A percentile compares a stretch with the other conserved stretches of the same genome.
phyloP scores from a whole-genome alignment of 2,329 filamentous ascomycete genomes.

The Hirsutella rhossiliensis region DNA sequence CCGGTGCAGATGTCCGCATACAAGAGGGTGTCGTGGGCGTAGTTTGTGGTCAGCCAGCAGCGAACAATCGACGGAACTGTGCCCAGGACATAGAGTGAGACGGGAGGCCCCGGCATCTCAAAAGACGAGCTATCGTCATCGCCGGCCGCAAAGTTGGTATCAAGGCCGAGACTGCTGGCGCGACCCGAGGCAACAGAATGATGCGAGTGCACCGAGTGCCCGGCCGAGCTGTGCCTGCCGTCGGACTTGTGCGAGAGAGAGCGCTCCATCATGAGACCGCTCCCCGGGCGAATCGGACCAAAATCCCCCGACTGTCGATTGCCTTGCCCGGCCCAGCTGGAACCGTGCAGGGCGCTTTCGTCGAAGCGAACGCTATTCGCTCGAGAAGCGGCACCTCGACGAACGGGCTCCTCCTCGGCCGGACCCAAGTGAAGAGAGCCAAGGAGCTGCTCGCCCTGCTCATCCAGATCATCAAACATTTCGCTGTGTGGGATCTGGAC shows the following conservation, averaged over 20 bases:
- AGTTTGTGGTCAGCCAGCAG: conserved; percentile 87
- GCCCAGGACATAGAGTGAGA: conserved; percentile 74
- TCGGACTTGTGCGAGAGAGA: conserved; percentile 93
- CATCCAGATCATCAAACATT: conserved; percentile 83
- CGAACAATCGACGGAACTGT: conserved; percentile 88
- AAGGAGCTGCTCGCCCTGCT: conserved; percentile 69
- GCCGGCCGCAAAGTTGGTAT: conserved; percentile 53
- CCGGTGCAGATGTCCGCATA: conserved; percentile 91
- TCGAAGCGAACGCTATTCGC: conserved; percentile 98
- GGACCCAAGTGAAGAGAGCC: conserved; percentile 70
- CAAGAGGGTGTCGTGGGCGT: conserved; percentile 76
- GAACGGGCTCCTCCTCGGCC: conserved; percentile 72
- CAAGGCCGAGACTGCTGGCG: conserved; percentile 78
- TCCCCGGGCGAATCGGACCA: conserved; percentile 62
- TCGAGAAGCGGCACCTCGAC: conserved; percentile 76
- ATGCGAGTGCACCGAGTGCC: conserved; percentile 58
- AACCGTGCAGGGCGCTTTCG: conserved; percentile 84
- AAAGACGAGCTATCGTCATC: conserved; percentile 56
- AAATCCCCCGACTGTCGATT: conserved; percentile 78
- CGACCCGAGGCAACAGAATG: conserved; percentile 66
- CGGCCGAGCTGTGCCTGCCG: conserved; percentile 86
- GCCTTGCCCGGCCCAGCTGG: conserved; percentile 65
- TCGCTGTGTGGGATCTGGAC: conserved; percentile 69
- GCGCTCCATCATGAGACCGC: conserved; percentile 81
- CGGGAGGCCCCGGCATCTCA: conserved; percentile 63